A percentile compares a stretch with the other conserved stretches of the same genome.
Conservation (phyloP, 163 green algal species). For the Volvox carteri region DNA sequence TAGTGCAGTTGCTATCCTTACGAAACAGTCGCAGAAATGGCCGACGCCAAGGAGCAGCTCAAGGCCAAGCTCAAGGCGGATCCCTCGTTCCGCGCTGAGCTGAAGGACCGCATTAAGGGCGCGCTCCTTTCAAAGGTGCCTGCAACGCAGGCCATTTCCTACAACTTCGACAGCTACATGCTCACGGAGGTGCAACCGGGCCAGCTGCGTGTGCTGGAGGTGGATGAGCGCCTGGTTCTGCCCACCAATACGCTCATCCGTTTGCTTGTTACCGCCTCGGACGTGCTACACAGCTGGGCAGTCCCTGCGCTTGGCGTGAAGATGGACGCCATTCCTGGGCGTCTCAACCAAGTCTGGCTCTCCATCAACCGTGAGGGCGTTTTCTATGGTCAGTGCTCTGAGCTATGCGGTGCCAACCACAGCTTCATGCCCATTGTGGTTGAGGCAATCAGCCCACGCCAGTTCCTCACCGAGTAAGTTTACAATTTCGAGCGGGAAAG, state of each 20-base stretch:
- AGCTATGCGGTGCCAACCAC: conserved; percentile 84
- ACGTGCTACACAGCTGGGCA: conserved; percentile 80
- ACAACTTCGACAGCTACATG: conserved; percentile 77
- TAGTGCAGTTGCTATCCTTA: not conserved
- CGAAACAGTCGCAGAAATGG: conserved; percentile 30
- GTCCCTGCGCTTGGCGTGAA: conserved; percentile 81
- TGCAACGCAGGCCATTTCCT: conserved; percentile 60
- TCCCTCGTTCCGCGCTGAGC: conserved; percentile 59
- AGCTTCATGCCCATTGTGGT: conserved; percentile 85
- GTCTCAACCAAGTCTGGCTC: conserved; percentile 83
- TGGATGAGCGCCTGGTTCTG: conserved; percentile 78
- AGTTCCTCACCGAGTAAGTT: conserved; percentile 66
- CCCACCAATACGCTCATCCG: conserved; percentile 78
- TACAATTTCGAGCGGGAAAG: not conserved
- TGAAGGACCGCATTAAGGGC: conserved; percentile 70
- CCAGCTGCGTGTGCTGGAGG: conserved; percentile 75
- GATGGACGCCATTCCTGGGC: conserved; percentile 80
- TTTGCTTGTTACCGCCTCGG: conserved; percentile 70
- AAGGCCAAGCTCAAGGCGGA: conserved; percentile 71
- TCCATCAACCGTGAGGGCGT: conserved; percentile 81
- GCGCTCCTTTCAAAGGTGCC: conserved; percentile 58
- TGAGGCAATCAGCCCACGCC: conserved; percentile 75
- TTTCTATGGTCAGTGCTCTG: conserved; percentile 85
- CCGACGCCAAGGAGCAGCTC: conserved; percentile 62
- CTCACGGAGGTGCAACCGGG: conserved; percentile 72